These are phyloP conservation scores for Euclidium syriacum DNA, from an alignment of 345 rosid species.

Conservation along the genomic window DNA sequence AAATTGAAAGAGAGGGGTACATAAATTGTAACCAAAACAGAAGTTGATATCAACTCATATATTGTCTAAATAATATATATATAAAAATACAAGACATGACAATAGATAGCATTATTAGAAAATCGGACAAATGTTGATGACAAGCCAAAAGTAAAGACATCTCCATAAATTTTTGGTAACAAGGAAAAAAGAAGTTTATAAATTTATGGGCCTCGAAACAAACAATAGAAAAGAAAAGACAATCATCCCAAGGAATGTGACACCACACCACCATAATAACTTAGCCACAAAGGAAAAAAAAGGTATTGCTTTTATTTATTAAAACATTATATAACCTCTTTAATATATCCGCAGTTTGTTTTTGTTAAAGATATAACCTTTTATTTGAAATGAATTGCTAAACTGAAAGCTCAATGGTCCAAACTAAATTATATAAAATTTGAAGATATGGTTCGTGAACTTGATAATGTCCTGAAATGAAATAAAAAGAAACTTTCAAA, in stretches of 20 bases:
- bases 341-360: no score
- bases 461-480: not conserved
- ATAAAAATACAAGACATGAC: not conserved
- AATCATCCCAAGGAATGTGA: slow-evolving; percentile 28
- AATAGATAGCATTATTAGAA: not conserved
- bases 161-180: not conserved
- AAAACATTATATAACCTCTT: no score
- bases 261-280: slow-evolving; percentile 22
- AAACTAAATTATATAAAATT: not conserved
- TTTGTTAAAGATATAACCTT: not conserved
- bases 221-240: slow-evolving; percentile 23
- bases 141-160: slow-evolving; percentile 5
- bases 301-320: slow-evolving; percentile 5
- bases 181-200: not conserved
- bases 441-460: not conserved
- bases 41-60: slow-evolving; percentile 11
- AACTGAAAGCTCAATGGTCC: not conserved
- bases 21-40: no score
- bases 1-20: no score
- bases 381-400: not conserved
- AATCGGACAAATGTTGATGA: slow-evolving; percentile 20
- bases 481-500: not conserved
- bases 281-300: slow-evolving; percentile 32
- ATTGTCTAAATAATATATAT: not conserved
- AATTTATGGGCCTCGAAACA: slow-evolving; percentile 4